Conservation (phyloP, 495 filamentous ascomycete species). For the Annulohypoxylon nitens region DNA sequence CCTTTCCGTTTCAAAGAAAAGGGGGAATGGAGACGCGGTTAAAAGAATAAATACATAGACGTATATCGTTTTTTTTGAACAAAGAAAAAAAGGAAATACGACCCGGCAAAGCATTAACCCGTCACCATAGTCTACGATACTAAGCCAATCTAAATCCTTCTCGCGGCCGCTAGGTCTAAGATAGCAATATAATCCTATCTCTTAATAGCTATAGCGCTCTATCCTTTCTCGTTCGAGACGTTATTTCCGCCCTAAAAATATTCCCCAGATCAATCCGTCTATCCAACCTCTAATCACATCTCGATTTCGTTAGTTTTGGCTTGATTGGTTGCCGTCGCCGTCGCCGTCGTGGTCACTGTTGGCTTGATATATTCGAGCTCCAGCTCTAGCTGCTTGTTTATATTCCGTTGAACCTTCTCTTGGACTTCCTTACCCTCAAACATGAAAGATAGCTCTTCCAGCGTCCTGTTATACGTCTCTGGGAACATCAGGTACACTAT, state of each 20-base stretch:
- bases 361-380: constrained; percentile 40
- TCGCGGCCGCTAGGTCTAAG: constrained; percentile 4
- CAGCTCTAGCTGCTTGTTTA: constrained; percentile 54
- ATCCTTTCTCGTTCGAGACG: background rate
- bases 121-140: background rate
- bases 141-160: background rate
- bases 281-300: constrained; percentile 6
- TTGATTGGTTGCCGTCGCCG: too few relatives aligned
- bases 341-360: background rate
- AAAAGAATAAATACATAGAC: background rate
- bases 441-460: constrained; percentile 60
- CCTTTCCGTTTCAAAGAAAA: background rate
- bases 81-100: too few relatives aligned
- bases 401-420: constrained; percentile 51
- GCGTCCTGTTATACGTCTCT: constrained; percentile 69
- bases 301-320: background rate
- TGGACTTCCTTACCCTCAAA: constrained; percentile 57
- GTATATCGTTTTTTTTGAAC: too few relatives aligned
- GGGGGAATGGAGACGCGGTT: background rate
- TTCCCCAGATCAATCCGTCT: background rate
- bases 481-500: constrained; percentile 72
- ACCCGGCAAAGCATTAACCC: too few relatives aligned
- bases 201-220: background rate
- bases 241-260: background rate
- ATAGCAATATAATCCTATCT: constrained; percentile 1